Base-by-base conservation (phyloP, 2,329 filamentous ascomycete genomes). In the Fusarium aywerte region DNA sequence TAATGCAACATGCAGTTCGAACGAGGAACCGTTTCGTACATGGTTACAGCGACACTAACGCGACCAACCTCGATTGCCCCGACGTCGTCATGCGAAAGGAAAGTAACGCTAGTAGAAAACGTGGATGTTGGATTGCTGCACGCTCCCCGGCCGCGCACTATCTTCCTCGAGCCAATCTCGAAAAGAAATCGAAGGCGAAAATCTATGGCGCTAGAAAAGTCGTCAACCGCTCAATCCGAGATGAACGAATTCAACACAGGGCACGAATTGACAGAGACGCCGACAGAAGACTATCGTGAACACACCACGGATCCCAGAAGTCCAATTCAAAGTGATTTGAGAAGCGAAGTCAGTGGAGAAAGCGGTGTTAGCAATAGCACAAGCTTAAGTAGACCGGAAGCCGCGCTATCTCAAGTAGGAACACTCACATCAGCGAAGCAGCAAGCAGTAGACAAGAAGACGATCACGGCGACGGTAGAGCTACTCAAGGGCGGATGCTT, bases 21-120 rank as follows among this genome's bases (percentile, higher is more conserved):
- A 80, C 89, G 95, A 75, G 96, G 96, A 33, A 94, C 92, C 3
- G 92, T 99, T 72, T 90, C 91, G 20, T 99, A 98, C 80, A 89
- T 95, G 81, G 87, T 98, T 72, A 95, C 92, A 7, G 91, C 95
- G 31, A 97, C 93, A 10, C 79, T 98, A 58, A 98, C 95, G 20
- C 89, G 93, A 57, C 95, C 96, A 20, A 96, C 92, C 0, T 89
- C 93, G 7, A 96, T 97, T 64, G 86, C 90, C 15, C 90, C 95
- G 3, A 93, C 90, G 4, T 85, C 90, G 11, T 91, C 88, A 33
- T 96, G 92, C 79, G 93, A 97, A 69, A 87, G 89, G 63, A 94
- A 93, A 73, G 85, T 99, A 21, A 88, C 89, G 61, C 82, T 97
- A 9, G 82, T 92, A 32, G 93, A 97, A 77, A 89, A 87, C 60